Conservation (phyloP, 2,329 filamentous ascomycete genomes). For the Xylaria sp. region DNA sequence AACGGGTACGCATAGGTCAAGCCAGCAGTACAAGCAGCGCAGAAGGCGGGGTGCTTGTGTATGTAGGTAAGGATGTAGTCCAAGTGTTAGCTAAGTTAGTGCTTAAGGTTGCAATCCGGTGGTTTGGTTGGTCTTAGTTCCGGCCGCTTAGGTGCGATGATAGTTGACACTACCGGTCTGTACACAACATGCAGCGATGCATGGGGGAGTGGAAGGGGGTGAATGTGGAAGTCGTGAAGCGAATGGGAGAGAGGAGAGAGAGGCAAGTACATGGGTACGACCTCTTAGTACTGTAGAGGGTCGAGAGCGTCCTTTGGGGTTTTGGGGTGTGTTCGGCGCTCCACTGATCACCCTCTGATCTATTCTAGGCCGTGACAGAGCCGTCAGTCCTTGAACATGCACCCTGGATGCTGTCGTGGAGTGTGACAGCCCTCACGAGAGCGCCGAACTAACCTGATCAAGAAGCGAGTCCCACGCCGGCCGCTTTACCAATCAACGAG, state of each 20-base stretch:
- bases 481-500: conserved; percentile 3
- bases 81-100: background rate
- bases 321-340: conserved; percentile 13
- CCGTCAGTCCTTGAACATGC: background rate
- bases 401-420: conserved; percentile 11
- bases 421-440: background rate
- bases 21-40: background rate
- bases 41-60: too few relatives aligned
- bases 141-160: conserved; percentile 3
- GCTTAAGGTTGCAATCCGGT: conserved; percentile 8
- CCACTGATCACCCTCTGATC: conserved; percentile 35
- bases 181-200: background rate
- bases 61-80: too few relatives aligned
- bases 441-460: conserved; percentile 3
- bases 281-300: background rate
- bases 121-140: conserved; percentile 12
- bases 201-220: background rate
- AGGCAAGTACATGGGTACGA: background rate
- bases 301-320: conserved; percentile 13
- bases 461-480: conserved; percentile 8
- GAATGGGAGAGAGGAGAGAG: background rate
- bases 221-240: conserved; percentile 6
- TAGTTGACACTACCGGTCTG: too few relatives aligned
- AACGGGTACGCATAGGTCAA: background rate
- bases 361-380: conserved; percentile 28